These are phyloP conservation scores for Solanum lignicaule DNA, from an alignment of 257 asterid species.

Conservation along the genomic window DNA sequence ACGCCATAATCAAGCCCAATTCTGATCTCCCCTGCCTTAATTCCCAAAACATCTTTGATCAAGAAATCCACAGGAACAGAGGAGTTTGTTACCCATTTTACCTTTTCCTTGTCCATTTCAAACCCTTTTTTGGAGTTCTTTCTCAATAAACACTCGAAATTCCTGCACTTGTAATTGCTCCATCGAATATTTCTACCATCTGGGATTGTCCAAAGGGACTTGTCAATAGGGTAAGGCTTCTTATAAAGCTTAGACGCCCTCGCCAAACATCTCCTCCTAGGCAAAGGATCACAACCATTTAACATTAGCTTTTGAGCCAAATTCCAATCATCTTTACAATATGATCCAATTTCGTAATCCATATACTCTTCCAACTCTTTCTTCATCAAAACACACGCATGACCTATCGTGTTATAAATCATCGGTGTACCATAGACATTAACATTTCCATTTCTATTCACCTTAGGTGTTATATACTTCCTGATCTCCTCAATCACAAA, in stretches of 20 bases:
- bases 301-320: constrained; percentile 72
- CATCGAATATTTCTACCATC: constrained; percentile 86
- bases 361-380: constrained; percentile 73
- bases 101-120: constrained; percentile 76
- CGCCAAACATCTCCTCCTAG: constrained; percentile 62
- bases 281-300: constrained; percentile 80
- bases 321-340: constrained; percentile 83
- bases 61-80: constrained; percentile 32
- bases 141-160: constrained; percentile 63
- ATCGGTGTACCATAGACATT: constrained; percentile 55
- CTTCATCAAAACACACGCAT: constrained; percentile 52
- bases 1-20: constrained; percentile 66
- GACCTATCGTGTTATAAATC: constrained; percentile 69
- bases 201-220: constrained; percentile 75
- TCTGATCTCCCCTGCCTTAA: constrained; percentile 57
- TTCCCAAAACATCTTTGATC: constrained; percentile 38
- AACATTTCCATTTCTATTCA: constrained; percentile 38
- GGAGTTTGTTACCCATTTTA: constrained; percentile 49
- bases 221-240: constrained; percentile 63
- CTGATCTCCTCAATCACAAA: constrained; percentile 72
- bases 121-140: constrained; percentile 64
- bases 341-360: constrained; percentile 83
- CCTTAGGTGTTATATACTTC: constrained; percentile 76
- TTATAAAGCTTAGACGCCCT: constrained; percentile 72
- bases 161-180: constrained; percentile 70